Conservation (phyloP, 371 early-diverging fungal species). For the Furculomyces boomerangus region DNA sequence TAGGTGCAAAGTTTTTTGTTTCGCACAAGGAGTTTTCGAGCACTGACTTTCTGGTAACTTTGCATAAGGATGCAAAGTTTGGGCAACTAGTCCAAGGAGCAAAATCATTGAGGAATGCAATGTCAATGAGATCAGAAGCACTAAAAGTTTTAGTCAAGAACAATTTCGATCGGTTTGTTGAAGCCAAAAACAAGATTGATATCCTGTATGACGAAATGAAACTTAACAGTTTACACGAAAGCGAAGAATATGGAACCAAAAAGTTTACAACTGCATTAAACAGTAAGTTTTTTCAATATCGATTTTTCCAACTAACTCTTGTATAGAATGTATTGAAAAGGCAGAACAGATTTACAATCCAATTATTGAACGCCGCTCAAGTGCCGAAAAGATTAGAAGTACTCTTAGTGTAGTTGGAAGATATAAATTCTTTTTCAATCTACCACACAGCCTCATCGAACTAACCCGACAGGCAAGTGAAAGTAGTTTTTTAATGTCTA, state of each 20-base stretch:
- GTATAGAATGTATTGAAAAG: conserved; percentile 19
- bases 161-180: conserved; percentile 91
- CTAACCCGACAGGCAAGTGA: conserved; percentile 29
- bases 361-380: conserved; percentile 61
- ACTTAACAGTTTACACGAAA: conserved; percentile 51
- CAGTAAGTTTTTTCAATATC: too few species aligned
- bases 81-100: conserved; percentile 60
- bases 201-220: conserved; percentile 82
- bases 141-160: conserved; percentile 75
- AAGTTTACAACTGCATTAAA: conserved; percentile 36
- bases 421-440: conserved; percentile 85
- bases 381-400: conserved; percentile 76
- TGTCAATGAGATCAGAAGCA: conserved; percentile 68
- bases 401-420: conserved; percentile 76
- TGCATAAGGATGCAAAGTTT: conserved; percentile 67
- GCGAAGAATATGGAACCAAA: conserved; percentile 63
- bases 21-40: conserved; percentile 61
- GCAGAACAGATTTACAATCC: conserved; percentile 77
- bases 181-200: conserved; percentile 87
- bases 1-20: conserved; percentile 18
- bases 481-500: conserved; percentile 30
- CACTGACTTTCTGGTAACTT: conserved; percentile 52
- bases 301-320: too few species aligned
- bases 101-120: conserved; percentile 41
- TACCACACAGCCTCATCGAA: conserved; percentile 70